Percentiles rank a stretch among this genome's conserved stretches.
These are phyloP conservation scores for Neonectria hederae DNA, from an alignment of 2,329 filamentous ascomycete genomes.

Conservation along the genomic window DNA sequence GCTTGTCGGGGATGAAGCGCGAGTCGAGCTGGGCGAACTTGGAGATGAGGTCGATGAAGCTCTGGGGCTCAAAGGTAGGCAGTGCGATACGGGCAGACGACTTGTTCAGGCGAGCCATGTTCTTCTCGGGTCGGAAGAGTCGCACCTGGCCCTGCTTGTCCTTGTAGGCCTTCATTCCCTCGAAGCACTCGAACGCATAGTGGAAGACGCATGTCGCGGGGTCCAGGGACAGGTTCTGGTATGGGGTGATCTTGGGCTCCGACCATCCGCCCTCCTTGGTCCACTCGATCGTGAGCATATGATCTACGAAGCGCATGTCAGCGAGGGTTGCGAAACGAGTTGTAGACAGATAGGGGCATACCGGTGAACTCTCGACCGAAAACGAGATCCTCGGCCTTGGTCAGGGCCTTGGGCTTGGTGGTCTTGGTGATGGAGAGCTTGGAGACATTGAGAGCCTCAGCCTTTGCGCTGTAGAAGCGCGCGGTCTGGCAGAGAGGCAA, in stretches of 20 bases:
- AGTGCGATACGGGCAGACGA: constrained; percentile 91
- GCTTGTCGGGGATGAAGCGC: constrained; percentile 86
- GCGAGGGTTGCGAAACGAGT: neutral
- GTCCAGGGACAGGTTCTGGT: constrained; percentile 96
- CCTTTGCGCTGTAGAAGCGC: constrained; percentile 62
- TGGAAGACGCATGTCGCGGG: constrained; percentile 97
- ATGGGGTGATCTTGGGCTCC: constrained; percentile 84
- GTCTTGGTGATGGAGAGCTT: constrained; percentile 81
- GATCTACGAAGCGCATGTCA: constrained; percentile 67
- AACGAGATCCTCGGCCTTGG: constrained; percentile 81
- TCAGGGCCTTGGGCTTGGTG: constrained; percentile 75
- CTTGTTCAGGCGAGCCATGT: constrained; percentile 95
- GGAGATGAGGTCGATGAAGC: constrained; percentile 82
- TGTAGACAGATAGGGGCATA: constrained; percentile 48
- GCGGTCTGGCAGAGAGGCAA: constrained; percentile 43
- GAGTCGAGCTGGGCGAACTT: constrained; percentile 83
- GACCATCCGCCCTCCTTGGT: constrained; percentile 85
- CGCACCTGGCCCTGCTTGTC: constrained; percentile 81
- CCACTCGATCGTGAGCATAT: constrained; percentile 98
- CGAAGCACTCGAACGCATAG: constrained; percentile 98
- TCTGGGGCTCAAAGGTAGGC: constrained; percentile 80
- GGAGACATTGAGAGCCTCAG: constrained; percentile 74
- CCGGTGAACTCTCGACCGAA: constrained; percentile 94
- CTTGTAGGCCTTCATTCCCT: constrained; percentile 99
- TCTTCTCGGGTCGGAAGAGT: constrained; percentile 93